These are phyloP conservation scores for Escovopsis sp. DNA, from an alignment of 2,329 filamentous ascomycete genomes.

Conservation along the genomic window DNA sequence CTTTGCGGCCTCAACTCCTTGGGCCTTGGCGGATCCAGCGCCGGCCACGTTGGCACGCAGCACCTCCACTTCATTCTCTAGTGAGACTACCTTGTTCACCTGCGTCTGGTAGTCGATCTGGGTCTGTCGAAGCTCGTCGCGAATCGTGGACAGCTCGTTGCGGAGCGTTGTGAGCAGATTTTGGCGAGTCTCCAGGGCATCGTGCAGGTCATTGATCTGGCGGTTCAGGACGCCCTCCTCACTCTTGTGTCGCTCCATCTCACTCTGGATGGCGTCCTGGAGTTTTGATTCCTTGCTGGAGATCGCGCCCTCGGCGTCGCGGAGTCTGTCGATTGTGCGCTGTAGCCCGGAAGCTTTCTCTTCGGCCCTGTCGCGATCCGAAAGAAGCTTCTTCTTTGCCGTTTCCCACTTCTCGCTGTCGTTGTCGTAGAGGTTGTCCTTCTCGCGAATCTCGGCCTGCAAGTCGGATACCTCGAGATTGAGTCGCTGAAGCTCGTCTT, in stretches of 20 bases:
- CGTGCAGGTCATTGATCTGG: conserved; percentile 62
- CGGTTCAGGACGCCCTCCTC: conserved; percentile 56
- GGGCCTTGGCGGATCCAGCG: background rate
- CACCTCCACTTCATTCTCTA: conserved; percentile 67
- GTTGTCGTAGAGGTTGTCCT: conserved; percentile 54
- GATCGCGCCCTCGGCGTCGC: conserved; percentile 51
- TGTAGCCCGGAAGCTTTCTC: conserved; percentile 54
- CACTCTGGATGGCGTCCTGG: conserved; percentile 53
- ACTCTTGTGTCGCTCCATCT: conserved; percentile 54
- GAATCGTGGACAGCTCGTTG: conserved; percentile 48
- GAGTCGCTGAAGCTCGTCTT: conserved; percentile 33
- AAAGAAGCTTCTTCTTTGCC: conserved; percentile 45
- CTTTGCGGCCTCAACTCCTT: conserved; percentile 9
- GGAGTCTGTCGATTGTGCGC: conserved; percentile 54
- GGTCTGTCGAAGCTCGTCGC: conserved; percentile 55
- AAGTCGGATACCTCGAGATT: conserved; percentile 47
- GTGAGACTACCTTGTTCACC: conserved; percentile 47
- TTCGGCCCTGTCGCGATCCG: conserved; percentile 51
- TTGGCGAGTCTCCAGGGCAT: conserved; percentile 54
- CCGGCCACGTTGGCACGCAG: conserved; percentile 32
- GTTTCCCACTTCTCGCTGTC: conserved; percentile 61
- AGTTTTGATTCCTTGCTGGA: conserved; percentile 54
- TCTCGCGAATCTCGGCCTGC: conserved; percentile 51
- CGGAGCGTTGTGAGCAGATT: conserved; percentile 50
- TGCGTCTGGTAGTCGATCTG: conserved; percentile 48